Evolutionary conservation across 1,139 yeast species (phyloP), one percentile per base, ranked within the genome.

Genomic region (Suhomyces terraborum): DNA sequence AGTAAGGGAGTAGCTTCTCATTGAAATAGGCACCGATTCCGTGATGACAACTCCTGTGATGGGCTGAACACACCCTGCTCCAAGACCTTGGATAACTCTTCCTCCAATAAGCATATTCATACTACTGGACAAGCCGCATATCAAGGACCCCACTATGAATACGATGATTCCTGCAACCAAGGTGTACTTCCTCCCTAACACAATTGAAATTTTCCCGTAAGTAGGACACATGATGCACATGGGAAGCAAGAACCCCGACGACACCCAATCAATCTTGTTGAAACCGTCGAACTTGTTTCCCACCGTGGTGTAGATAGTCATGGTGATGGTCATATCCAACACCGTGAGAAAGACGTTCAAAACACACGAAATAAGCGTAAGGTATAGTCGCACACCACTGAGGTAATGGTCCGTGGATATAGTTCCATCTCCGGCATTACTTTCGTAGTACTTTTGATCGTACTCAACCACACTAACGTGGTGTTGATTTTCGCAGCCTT

Each of bases 401-500:
- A 56, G 39, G 25, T 52, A 47, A 28, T 57, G 61, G 29, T 55
- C 57, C 6, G 42, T 24, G 22, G 55, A 49, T 6, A 34, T 32
- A 3, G 61, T 51, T 3, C 61, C 61, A 32, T 57, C 61, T 4
- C 60, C 61, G 8, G 61, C 60, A 39, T 56, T 56, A 34, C 59
- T 54, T 36, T 57, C 56, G 43, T 39, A 49, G 36, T 41, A 46
- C 36, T 45, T 41, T n/a, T n/a, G n/a, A n/a, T n/a, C n/a, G n/a
- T n/a, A n/a, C n/a, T n/a, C n/a, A n/a, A n/a, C n/a, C 5, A 12
- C 13, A 7, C 16, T 4, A 10, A 6, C 6, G 8, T 16, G 14
- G 12, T 7, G 10, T 24, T 14, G 35, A n/a, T 30, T 19, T 30
- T 30, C 25, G 24, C 32, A 13, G 8, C 20, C 32, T 3, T 20